These are phyloP conservation scores for Vigna radiata DNA, from an alignment of 306 rosid genomes.

Conservation along the genomic window DNA sequence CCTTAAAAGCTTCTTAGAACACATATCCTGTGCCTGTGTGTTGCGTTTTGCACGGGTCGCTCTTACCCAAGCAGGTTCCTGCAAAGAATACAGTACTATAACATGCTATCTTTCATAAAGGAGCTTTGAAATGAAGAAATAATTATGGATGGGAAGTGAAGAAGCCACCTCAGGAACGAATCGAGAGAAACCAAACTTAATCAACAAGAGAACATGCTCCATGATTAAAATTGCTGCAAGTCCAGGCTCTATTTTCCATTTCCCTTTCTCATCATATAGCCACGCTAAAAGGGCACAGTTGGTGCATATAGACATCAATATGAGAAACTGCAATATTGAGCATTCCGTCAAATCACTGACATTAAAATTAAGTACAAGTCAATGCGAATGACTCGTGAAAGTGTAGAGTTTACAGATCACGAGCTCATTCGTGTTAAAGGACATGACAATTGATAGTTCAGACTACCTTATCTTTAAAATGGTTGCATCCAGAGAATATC, in stretches of 20 bases:
- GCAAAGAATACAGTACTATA: constrained; percentile 37
- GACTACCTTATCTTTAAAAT: not conserved
- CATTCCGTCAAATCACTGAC: constrained; percentile 38
- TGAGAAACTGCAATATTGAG: constrained; percentile 70
- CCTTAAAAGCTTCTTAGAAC: constrained; percentile 80
- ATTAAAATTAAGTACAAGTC: constrained; percentile 9
- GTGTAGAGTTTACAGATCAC: not conserved
- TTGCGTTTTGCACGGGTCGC: constrained; percentile 77
- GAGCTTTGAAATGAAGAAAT: constrained; percentile 15
- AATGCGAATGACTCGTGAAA: not conserved
- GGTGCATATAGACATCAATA: constrained; percentile 88
- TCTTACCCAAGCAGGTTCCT: constrained; percentile 99
- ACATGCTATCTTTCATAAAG: not conserved
- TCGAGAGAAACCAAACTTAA: constrained; percentile 92
- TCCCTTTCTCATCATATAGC: constrained; percentile 89
- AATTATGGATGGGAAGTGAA: constrained; percentile 13
- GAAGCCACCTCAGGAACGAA: constrained; percentile 79
- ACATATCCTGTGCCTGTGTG: constrained; percentile 74
- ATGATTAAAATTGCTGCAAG: constrained; percentile 89
- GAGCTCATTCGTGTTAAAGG: constrained; percentile 1
- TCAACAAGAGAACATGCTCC: constrained; percentile 86
- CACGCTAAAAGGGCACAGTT: constrained; percentile 93
- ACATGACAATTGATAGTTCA: not conserved
- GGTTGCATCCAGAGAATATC: constrained; percentile 13
- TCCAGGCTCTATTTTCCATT: constrained; percentile 97